Conservation (phyloP, 108 stramenopile genomes). For the Cyclotella sp. region DNA sequence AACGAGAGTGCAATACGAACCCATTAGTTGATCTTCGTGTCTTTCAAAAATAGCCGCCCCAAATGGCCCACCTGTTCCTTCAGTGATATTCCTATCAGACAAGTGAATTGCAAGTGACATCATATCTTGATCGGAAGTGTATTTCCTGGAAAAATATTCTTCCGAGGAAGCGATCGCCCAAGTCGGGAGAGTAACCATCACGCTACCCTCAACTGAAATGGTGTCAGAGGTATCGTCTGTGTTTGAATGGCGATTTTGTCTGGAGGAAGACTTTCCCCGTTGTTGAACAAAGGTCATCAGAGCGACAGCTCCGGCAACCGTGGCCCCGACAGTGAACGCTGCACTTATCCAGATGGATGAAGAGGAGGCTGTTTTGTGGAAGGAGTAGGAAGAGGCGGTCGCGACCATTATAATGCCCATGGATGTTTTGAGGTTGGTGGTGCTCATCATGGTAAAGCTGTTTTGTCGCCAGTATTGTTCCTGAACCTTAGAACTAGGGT, state of each 20-base stretch:
- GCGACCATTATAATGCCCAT: conserved; percentile 14
- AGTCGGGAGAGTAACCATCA: conserved; percentile 69
- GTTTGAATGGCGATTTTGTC: not conserved
- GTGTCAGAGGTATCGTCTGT: conserved; percentile 9
- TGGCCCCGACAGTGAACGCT: conserved; percentile 9
- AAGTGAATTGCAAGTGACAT: conserved; percentile 83
- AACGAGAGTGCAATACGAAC: conserved; percentile 46
- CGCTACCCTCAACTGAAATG: conserved; percentile 46
- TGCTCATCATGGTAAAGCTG: not conserved
- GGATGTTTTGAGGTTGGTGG: conserved; percentile 15
- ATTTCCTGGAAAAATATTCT: conserved; percentile 55
- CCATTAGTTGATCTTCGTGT: conserved; percentile 46
- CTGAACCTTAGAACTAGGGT: too few relatives aligned
- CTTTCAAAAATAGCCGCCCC: conserved; percentile 83
- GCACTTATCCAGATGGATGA: conserved; percentile 11
- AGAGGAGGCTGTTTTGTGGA: conserved; percentile 2
- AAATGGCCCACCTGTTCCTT: conserved; percentile 85
- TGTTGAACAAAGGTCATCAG: not conserved
- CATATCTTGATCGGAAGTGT: conserved; percentile 77
- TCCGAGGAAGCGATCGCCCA: conserved; percentile 60
- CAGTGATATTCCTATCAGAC: conserved; percentile 65
- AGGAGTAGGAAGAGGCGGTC: conserved; percentile 12
- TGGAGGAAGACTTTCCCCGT: not conserved
- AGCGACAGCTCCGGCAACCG: conserved; percentile 11
- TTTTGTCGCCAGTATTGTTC: not conserved